phyloP scores from a whole-genome alignment of 2,329 filamentous ascomycete genomes.

The Didymella segeticola region DNA sequence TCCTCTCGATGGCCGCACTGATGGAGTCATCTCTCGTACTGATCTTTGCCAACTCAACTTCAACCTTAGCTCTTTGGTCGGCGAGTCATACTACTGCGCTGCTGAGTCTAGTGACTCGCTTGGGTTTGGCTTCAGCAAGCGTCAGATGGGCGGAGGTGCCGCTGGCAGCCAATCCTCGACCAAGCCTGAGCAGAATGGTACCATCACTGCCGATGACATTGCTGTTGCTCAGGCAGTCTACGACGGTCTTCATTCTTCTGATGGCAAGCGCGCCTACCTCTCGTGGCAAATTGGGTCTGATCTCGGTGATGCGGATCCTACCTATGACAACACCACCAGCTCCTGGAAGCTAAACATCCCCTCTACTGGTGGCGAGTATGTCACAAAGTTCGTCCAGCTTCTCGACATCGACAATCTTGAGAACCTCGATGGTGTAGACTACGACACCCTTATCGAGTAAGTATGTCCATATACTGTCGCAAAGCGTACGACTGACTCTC shows the following conservation, averaged over 20 bases:
- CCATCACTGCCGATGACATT: slow-evolving; percentile 39
- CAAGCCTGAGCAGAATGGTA: slow-evolving; percentile 43
- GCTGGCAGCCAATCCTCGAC: slow-evolving; percentile 12
- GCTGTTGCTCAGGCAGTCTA: slow-evolving; percentile 33
- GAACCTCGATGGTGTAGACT: slow-evolving; percentile 53
- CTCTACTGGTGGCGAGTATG: slow-evolving; percentile 50
- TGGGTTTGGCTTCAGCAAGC: slow-evolving; percentile 28
- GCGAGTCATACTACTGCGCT: slow-evolving; percentile 54
- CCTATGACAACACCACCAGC: slow-evolving; percentile 43
- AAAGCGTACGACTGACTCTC: not conserved
- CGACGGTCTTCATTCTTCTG: slow-evolving; percentile 50
- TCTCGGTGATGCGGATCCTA: slow-evolving; percentile 46
- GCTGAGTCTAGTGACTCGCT: slow-evolving; percentile 32
- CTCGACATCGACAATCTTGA: slow-evolving; percentile 31
- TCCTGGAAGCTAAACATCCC: slow-evolving; percentile 44
- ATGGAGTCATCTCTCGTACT: slow-evolving; percentile 60
- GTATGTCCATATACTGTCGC: not conserved
- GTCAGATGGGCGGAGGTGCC: slow-evolving; percentile 15
- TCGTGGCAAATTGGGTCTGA: slow-evolving; percentile 45
- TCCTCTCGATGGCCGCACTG: slow-evolving; percentile 60
- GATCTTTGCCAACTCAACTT: slow-evolving; percentile 57
- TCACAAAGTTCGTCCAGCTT: slow-evolving; percentile 54
- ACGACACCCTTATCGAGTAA: slow-evolving; percentile 58
- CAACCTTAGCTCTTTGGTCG: slow-evolving; percentile 56
- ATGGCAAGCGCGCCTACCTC: slow-evolving; percentile 53